Evolutionary conservation across 225 moss, liverwort and hornwort species (phyloP).

Genomic region (Rhytidiadelphus loreus): DNA sequence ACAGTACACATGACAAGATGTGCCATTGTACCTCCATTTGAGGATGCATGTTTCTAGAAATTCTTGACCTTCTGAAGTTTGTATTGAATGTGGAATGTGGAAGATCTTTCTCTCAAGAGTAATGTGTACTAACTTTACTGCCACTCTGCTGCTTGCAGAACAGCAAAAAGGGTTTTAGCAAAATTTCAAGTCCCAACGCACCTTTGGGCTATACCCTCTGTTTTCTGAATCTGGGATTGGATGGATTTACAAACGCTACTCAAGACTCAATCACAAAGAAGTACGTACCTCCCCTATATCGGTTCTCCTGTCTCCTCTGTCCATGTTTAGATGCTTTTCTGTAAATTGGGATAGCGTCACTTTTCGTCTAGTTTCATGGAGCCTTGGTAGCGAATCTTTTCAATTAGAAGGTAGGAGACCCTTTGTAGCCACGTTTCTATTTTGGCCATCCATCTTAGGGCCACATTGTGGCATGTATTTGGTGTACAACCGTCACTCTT

Average conservation of each 20-base stretch:
- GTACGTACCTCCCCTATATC: constrained; percentile 14
- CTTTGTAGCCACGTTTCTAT: not conserved
- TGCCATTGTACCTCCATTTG: not conserved
- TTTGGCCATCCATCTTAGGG: not conserved
- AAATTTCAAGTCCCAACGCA: constrained; percentile 76
- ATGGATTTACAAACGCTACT: constrained; percentile 93
- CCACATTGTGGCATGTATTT: not conserved
- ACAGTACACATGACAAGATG: not conserved
- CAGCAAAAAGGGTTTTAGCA: constrained; percentile 59
- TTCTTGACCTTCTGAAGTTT: not conserved
- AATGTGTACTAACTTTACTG: not conserved
- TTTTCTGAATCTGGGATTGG: constrained; percentile 74
- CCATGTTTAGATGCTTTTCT: not conserved
- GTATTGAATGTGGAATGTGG: not conserved
- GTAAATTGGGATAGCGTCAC: not conserved
- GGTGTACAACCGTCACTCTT: not conserved
- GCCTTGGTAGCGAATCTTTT: not conserved
- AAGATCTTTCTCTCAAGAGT: not conserved
- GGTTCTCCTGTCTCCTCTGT: not conserved
- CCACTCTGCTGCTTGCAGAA: constrained; percentile 36
- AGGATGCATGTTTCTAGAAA: not conserved
- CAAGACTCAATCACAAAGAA: constrained; percentile 78
- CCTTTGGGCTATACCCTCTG: constrained; percentile 83
- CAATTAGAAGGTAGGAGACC: not conserved
- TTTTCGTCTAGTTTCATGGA: not conserved